These are phyloP conservation scores for Fagopyrum esculentum DNA, from an alignment of 148 eudicot genomes.

Conservation along the genomic window DNA sequence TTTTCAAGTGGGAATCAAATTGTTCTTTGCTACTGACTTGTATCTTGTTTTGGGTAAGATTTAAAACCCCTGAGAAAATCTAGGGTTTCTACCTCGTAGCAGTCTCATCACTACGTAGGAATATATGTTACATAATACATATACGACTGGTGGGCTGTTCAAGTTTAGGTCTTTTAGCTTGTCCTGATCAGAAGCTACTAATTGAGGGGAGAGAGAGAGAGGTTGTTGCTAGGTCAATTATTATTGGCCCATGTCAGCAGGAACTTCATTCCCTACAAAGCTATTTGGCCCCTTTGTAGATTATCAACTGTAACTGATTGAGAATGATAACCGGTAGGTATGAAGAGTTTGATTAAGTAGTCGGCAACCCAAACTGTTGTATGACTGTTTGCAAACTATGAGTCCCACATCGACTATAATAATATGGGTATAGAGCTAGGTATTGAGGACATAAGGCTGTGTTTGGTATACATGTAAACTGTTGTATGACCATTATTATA, in stretches of 20 bases:
- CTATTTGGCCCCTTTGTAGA: background rate
- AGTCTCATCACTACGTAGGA: background rate
- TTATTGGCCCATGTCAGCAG: conserved; percentile 7
- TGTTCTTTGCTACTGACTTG: background rate
- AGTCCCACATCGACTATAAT: background rate
- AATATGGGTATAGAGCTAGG: too few species aligned
- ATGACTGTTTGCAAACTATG: conserved; percentile 4
- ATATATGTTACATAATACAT: background rate
- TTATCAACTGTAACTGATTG: conserved; percentile 10
- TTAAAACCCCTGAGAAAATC: background rate
- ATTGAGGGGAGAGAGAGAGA: background rate
- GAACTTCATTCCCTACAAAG: background rate
- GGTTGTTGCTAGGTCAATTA: background rate
- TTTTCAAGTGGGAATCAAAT: background rate
- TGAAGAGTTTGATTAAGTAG: background rate
- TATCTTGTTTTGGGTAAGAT: background rate
- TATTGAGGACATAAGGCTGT: too few species aligned
- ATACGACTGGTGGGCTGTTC: background rate
- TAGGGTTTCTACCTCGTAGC: background rate
- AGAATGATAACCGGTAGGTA: conserved; percentile 9
- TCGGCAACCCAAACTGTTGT: background rate
- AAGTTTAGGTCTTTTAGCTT: background rate
- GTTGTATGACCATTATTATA: too few species aligned
- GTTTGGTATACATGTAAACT: too few species aligned
- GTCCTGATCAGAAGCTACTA: background rate